Percentiles rank a stretch among this genome's conserved stretches.
phyloP scores from a whole-genome alignment of 192 early-diverging fungal genomes.

The Coemansia sp. region DNA sequence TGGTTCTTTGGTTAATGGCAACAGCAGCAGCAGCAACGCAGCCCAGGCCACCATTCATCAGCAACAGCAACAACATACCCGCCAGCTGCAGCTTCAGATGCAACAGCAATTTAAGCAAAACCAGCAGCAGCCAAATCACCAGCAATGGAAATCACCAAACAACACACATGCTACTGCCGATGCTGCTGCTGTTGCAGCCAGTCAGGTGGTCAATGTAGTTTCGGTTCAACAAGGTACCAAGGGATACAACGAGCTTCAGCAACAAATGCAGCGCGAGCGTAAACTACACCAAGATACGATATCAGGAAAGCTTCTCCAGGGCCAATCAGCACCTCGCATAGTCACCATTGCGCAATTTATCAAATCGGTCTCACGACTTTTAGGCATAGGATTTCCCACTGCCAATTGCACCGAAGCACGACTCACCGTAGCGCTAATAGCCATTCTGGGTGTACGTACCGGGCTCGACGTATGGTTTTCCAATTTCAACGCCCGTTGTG shows the following conservation, averaged over 20 bases:
- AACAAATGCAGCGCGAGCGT: conserved; percentile 49
- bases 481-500: conserved; percentile 52
- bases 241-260: conserved; percentile 41
- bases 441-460: conserved; percentile 44
- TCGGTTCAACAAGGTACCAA: conserved; percentile 37
- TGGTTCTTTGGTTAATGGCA: conserved; percentile 4
- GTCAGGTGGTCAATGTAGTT: conserved; percentile 46
- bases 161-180: background rate
- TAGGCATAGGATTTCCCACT: conserved; percentile 46
- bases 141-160: background rate
- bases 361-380: conserved; percentile 38
- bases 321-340: conserved; percentile 31
- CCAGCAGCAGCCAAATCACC: conserved; percentile 1
- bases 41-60: conserved; percentile 5
- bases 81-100: conserved; percentile 15
- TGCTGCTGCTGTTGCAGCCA: background rate
- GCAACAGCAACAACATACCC: conserved; percentile 24
- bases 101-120: conserved; percentile 6
- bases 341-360: conserved; percentile 54
- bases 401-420: conserved; percentile 43
- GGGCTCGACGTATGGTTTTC: conserved; percentile 55
- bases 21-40: conserved; percentile 10
- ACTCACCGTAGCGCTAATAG: conserved; percentile 37
- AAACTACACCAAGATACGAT: conserved; percentile 40
- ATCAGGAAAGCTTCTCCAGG: conserved; percentile 25